Percentiles rank a stretch among this genome's conserved stretches.
These are phyloP conservation scores for Macrocybe gigantea DNA, from an alignment of 768 basidiomycete genomes.

Conservation along the genomic window DNA sequence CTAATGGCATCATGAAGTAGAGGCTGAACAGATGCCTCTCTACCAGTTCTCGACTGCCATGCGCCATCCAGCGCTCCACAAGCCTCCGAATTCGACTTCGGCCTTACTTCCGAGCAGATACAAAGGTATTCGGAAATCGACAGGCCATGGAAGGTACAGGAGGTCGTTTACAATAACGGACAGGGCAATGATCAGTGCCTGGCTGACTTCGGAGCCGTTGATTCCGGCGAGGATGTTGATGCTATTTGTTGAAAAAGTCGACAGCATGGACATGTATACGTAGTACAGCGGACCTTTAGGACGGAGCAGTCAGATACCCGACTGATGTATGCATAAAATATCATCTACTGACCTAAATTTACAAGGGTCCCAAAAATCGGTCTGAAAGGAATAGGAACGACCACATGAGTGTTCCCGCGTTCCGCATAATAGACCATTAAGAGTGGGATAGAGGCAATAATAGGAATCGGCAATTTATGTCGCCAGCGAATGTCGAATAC, in stretches of 20 bases:
- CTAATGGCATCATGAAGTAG: slow-evolving; percentile 95
- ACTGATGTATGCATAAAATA: neutral
- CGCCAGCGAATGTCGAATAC: slow-evolving; percentile 98
- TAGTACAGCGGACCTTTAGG: slow-evolving; percentile 86
- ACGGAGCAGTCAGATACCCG: slow-evolving; percentile 1
- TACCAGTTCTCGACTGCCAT: slow-evolving; percentile 82
- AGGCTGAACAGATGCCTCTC: slow-evolving; percentile 92
- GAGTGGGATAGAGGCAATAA: slow-evolving; percentile 92
- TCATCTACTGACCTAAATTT: slow-evolving; percentile 66
- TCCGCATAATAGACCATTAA: slow-evolving; percentile 97
- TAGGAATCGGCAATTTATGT: slow-evolving; percentile 94
- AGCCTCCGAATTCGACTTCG: slow-evolving; percentile 71
- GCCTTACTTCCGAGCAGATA: slow-evolving; percentile 61
- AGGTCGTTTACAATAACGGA: slow-evolving; percentile 91
- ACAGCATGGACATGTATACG: slow-evolving; percentile 91
- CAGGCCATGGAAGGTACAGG: slow-evolving; percentile 87
- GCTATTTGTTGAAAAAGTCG: slow-evolving; percentile 95
- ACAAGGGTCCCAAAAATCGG: slow-evolving; percentile 69
- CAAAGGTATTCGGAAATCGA: slow-evolving; percentile 66
- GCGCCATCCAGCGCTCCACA: slow-evolving; percentile 83
- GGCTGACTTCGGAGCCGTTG: slow-evolving; percentile 93
- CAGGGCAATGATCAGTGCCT: slow-evolving; percentile 86
- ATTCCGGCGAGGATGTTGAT: slow-evolving; percentile 99
- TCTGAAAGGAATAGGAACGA: slow-evolving; percentile 82
- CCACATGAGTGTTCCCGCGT: slow-evolving; percentile 87